Conservation (phyloP, 179 eudicot species). For the Dionaea muscipula region DNA sequence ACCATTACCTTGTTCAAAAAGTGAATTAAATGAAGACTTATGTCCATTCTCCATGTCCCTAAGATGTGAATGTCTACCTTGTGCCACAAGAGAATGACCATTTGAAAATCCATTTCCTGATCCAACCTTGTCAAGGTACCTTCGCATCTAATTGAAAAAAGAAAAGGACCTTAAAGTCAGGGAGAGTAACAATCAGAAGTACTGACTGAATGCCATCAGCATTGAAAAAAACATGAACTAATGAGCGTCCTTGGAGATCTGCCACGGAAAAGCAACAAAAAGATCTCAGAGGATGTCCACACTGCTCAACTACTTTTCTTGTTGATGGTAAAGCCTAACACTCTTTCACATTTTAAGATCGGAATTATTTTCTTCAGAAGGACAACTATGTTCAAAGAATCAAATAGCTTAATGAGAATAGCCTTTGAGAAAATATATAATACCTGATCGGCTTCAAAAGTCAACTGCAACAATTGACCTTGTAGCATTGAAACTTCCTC, state of each 20-base stretch:
- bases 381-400: too few species aligned
- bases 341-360: too few species aligned
- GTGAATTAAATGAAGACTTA: constrained; percentile 51
- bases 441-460: constrained; percentile 75
- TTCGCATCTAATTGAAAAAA: constrained; percentile 27
- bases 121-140: constrained; percentile 43
- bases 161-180: constrained; percentile 6
- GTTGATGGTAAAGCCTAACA: too few species aligned
- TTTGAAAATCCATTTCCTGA: constrained; percentile 37
- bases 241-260: background rate
- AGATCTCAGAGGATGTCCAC: too few species aligned
- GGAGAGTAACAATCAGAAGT: background rate
- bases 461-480: constrained; percentile 62
- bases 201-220: background rate
- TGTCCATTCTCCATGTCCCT: constrained; percentile 59
- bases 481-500: constrained; percentile 59
- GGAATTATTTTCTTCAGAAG: too few species aligned
- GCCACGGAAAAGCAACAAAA: too few species aligned
- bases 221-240: background rate
- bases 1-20: constrained; percentile 75
- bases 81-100: constrained; percentile 33
- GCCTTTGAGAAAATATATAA: background rate
- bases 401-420: too few species aligned
- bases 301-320: too few species aligned
- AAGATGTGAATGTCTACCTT: constrained; percentile 41